Conservation (phyloP, 495 filamentous ascomycete genomes). For the Monascus purpureus region DNA sequence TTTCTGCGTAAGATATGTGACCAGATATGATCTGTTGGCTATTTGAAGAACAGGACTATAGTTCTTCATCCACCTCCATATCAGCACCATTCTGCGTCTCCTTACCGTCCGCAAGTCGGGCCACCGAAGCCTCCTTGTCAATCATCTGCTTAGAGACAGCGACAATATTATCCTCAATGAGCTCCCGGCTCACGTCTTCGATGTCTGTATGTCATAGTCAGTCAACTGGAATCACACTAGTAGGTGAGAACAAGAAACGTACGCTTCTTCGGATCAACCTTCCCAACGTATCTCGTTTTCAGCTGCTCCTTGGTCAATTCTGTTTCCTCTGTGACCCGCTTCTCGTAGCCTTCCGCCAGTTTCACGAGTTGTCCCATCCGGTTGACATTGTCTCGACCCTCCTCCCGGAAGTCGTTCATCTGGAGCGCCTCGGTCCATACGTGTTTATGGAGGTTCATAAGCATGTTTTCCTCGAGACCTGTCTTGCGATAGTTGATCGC, state of each 20-base stretch:
- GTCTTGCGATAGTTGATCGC: conserved; percentile 97
- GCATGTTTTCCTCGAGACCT: conserved; percentile 94
- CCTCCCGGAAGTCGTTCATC: conserved; percentile 90
- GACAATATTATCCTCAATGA: conserved; percentile 98
- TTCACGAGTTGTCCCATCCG: conserved; percentile 73
- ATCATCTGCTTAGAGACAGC: conserved; percentile 96
- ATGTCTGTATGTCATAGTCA: conserved; percentile 42
- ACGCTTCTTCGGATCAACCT: conserved; percentile 98
- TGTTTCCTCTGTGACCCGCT: conserved; percentile 95
- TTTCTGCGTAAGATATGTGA: no score
- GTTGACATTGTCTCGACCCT: conserved; percentile 71
- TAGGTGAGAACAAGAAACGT: conserved; percentile 11
- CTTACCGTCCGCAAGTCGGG: conserved; percentile 35
- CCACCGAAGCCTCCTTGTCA: conserved; percentile 83
- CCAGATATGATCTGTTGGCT: no score
- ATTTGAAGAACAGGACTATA: no score
- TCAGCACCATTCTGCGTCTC: conserved; percentile 38
- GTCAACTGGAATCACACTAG: conserved; percentile 3
- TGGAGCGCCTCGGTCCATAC: conserved; percentile 96
- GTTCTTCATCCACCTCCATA: conserved; percentile 48
- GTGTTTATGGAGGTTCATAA: conserved; percentile 99
- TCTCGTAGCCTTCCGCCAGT: conserved; percentile 93
- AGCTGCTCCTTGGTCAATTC: conserved; percentile 94
- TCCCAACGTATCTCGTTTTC: conserved; percentile 97
- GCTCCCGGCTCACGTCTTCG: conserved; percentile 85